Evolutionary conservation across 2,329 filamentous ascomycete species (phyloP), one percentile per base, ranked within the genome.

Genomic region (Beauveria medogensis): DNA sequence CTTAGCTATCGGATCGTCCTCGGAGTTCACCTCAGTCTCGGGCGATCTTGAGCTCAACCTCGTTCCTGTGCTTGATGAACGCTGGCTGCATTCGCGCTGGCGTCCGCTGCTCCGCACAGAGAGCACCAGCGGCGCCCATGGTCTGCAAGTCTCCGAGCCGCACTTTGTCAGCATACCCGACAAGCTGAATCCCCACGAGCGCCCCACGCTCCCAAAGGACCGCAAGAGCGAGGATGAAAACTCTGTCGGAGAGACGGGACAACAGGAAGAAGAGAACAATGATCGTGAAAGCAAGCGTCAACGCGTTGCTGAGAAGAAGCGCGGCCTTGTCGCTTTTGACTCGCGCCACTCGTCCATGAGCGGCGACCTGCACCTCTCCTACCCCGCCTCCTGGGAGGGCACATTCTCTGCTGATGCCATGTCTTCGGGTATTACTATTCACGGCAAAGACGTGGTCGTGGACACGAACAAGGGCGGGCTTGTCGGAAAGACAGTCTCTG

Each of bases 311-410:
- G 59, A 48, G 24, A 61, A 61, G 10, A 50, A 57, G 24, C 64
- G 68, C 16, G 64, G 67, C 28, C 61, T 79, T 67, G 65, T 70
- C 53, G 67, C 69, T 34, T 69, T 84, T 5, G 65, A 69, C 41
- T 74, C 76, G 3, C 64, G 65, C 7, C 80, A 84, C 69, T 69
- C 63, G 24, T 75, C 77, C 46, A 74, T 79, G 10, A 80, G 77
- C 59, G 80, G 79, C 7, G 54, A 67, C 37, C 65, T 82, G 53
- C 66, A 65, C 16, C 69, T 83, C 24, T 63, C 55, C 18, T 83
- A 82, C 64, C 81, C 82, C 0, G 66, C 66, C 24, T 70, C 74
- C 2, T 84, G 82, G 82, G 76, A 78, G 64, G 82, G 82, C 16
- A 64, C 65, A 22, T 68, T 83, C 40, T 63, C 63, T 10, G 74